Evolutionary conservation across 352 stramenopile genomes (phyloP), one percentile per base, ranked within the genome.

Genomic region (Pythium insidiosum): DNA sequence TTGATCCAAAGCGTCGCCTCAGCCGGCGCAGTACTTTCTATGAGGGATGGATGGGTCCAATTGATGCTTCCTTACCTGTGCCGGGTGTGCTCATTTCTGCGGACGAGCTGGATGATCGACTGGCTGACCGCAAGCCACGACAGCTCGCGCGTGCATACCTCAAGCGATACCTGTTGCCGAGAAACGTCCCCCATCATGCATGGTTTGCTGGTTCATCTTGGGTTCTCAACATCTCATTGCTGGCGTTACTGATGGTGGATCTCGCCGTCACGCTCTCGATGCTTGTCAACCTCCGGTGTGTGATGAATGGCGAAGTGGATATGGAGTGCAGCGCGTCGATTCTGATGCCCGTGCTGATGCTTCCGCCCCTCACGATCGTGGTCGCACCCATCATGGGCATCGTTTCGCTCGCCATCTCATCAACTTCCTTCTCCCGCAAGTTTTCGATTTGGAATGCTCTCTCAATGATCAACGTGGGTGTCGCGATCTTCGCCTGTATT

Each of bases 391-490:
- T 91, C 29, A 72, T 79, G 61, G 78, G 78, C 15, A 86, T 88
- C 38, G 56, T 88, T 11, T 81, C 75, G 24, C 47, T 91, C 6
- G 75, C 75, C 25, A 63, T 88, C 13, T 79, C 69, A 6, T 91
- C 75, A 1, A 75, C 71, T 15, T 70, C 66, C 4, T 85, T 88
- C 40, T 84, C 65, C 22, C 68, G 78, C 18, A 70, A 73, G 0
- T 91, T 77, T 49, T 73, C 75, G 33, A 65, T 86, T 12, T 91
- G 78, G 78, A 91, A 91, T 46, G 62, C 68, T 29, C 66, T 86
- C 1, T 91, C 78, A n/a, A 84, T 88, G 61, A 44, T 74, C 28
- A 91, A 76, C 51, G 71, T 88, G 1, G 64, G 45, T 4, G 75
- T 91, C 34, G 75, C 72, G 34, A 80, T 88, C 38, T 51, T 80